A percentile compares a stretch with the other conserved stretches of the same genome.
Conservation (phyloP, 2,329 filamentous ascomycete genomes). For the Xylogone sp. region DNA sequence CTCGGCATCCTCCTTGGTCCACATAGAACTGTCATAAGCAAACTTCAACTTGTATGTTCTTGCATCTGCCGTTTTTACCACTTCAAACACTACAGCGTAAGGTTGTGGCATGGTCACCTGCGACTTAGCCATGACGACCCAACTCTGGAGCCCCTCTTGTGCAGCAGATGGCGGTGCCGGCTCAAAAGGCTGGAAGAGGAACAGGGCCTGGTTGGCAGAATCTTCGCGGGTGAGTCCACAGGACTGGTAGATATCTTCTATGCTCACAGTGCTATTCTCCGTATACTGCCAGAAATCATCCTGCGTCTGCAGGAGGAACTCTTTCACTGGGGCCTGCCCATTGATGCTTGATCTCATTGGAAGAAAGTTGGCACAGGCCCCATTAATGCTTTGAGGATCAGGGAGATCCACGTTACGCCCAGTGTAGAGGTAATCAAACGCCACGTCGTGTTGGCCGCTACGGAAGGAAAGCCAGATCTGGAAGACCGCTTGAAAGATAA, state of each 20-base stretch:
- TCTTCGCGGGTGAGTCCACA: slow-evolving; percentile 12
- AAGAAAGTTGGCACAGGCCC: slow-evolving; percentile 33
- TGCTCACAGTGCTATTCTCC: slow-evolving; percentile 23
- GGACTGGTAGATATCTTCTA: slow-evolving; percentile 25
- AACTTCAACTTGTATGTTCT: too few relatives aligned
- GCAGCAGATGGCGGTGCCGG: slow-evolving; percentile 9
- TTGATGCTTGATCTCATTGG: slow-evolving; percentile 24
- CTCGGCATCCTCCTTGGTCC: too few relatives aligned
- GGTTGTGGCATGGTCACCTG: too few relatives aligned
- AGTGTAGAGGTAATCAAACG: slow-evolving; percentile 33
- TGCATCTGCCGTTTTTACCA: too few relatives aligned
- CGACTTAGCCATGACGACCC: too few relatives aligned
- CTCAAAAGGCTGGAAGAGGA: slow-evolving; percentile 31
- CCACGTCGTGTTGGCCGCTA: slow-evolving; percentile 17
- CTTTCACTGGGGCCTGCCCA: slow-evolving; percentile 3
- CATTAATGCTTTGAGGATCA: slow-evolving; percentile 33
- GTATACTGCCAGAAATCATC: slow-evolving; percentile 26
- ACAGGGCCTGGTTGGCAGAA: slow-evolving; percentile 19
- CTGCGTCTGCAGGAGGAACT: slow-evolving; percentile 21
- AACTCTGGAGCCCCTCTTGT: too few relatives aligned
- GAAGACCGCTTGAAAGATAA: slow-evolving; percentile 33
- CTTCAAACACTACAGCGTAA: too few relatives aligned
- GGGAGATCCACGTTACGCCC: slow-evolving; percentile 34
- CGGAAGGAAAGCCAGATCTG: slow-evolving; percentile 24
- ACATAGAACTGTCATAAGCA: too few relatives aligned